Percentiles rank a stretch among this genome's conserved stretches.
phyloP scores from a whole-genome alignment of 2,329 filamentous ascomycete genomes.

The Clonostachys solani region DNA sequence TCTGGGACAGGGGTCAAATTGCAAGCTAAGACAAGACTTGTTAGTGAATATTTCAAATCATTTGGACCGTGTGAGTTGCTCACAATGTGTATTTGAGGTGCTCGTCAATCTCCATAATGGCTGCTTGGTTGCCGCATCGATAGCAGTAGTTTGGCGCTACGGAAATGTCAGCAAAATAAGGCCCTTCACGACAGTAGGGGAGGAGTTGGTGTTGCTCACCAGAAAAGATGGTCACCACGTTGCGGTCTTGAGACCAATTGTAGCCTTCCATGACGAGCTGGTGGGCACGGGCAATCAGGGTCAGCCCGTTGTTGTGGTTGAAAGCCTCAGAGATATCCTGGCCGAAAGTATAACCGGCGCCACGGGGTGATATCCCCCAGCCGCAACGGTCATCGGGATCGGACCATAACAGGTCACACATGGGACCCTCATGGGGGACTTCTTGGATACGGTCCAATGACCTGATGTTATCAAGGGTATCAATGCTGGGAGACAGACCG shows the following conservation, averaged over 20 bases:
- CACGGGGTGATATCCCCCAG: conserved; percentile 93
- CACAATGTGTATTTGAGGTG: conserved; percentile 99
- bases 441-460: conserved; percentile 96
- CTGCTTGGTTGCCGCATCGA: conserved; percentile 96
- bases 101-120: conserved; percentile 99
- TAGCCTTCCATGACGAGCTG: conserved; percentile 99
- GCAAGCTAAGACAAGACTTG: conserved; percentile 61
- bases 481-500: conserved; percentile 91
- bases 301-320: conserved; percentile 98
- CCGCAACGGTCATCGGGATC: conserved; percentile 96
- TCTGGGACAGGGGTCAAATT: conserved; percentile 97
- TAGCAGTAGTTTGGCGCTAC: conserved; percentile 93
- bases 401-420: conserved; percentile 97
- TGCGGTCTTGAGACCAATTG: conserved; percentile 98
- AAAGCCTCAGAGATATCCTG: conserved; percentile 98
- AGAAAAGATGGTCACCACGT: conserved; percentile 98
- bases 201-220: conserved; percentile 45
- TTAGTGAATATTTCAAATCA: not conserved
- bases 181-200: not conserved
- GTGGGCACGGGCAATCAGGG: conserved; percentile 91
- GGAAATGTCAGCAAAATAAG: conserved; percentile 6
- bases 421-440: conserved; percentile 95
- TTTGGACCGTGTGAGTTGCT: conserved; percentile 31
- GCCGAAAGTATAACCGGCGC: conserved; percentile 91
- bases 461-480: conserved; percentile 92